Evolutionary conservation across 176 grass and related monocot genomes (phyloP).

Genomic region (Triticum monococcum): DNA sequence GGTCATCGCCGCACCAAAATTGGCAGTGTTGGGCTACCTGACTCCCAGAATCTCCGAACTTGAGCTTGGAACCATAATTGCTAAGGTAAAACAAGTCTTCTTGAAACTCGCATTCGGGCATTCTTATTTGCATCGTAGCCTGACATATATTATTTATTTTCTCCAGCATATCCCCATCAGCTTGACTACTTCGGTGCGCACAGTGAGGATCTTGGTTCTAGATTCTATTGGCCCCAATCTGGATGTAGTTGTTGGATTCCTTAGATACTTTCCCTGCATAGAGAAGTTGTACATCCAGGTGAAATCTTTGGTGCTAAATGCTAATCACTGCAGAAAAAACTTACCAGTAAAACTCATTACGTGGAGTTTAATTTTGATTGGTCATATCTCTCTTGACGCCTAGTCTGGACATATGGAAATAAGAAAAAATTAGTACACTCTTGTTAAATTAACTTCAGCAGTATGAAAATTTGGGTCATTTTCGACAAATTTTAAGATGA

Average conservation of each 20-base stretch:
- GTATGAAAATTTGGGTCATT: background rate
- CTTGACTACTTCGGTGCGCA: background rate
- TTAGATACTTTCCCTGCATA: slow-evolving; percentile 4
- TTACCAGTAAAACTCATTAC: background rate
- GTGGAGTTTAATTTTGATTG: background rate
- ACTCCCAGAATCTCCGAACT: background rate
- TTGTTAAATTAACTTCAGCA: background rate
- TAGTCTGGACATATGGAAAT: background rate
- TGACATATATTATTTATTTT: background rate
- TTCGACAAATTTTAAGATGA: background rate
- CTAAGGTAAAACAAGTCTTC: background rate
- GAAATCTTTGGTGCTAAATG: background rate
- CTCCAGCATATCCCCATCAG: background rate
- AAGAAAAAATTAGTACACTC: background rate
- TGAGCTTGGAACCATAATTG: background rate
- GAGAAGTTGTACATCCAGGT: slow-evolving; percentile 9
- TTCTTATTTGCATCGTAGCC: background rate
- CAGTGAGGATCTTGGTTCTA: slow-evolving; percentile 15
- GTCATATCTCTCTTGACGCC: background rate
- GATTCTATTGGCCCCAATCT: background rate
- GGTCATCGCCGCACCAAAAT: no score
- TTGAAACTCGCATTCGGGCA: background rate
- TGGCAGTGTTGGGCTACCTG: background rate
- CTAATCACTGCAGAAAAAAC: no score
- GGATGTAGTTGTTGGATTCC: background rate